These are phyloP conservation scores for Codiaeum variegatum DNA, from an alignment of 441 rosid genomes.

Conservation along the genomic window DNA sequence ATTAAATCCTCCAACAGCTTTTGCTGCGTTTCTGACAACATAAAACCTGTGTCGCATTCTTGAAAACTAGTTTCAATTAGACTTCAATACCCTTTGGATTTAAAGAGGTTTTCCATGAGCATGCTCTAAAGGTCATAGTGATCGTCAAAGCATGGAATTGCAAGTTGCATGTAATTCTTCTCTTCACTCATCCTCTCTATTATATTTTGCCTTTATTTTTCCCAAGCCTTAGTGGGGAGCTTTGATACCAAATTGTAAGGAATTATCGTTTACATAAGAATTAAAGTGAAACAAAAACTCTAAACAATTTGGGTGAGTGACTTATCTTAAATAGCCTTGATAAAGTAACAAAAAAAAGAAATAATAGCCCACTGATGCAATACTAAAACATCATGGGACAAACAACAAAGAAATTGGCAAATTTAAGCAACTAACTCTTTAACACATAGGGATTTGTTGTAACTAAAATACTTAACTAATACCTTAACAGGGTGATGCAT, in stretches of 20 bases:
- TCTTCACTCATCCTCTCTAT: background rate
- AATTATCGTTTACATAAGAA: background rate
- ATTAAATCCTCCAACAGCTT: background rate
- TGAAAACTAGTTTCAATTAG: background rate
- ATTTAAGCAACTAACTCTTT: background rate
- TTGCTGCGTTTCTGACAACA: background rate
- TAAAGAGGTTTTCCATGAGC: too few relatives aligned
- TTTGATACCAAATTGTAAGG: conserved; percentile 7
- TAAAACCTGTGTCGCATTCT: background rate
- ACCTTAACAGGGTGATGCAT: too few relatives aligned
- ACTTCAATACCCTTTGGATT: conserved; percentile 7
- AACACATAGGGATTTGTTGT: background rate
- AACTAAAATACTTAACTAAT: background rate
- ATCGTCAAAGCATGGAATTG: too few relatives aligned
- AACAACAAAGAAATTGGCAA: background rate
- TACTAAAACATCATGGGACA: background rate
- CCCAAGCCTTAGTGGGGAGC: background rate
- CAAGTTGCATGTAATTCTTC: too few relatives aligned
- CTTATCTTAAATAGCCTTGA: too few relatives aligned
- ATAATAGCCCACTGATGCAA: background rate
- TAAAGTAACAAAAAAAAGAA: background rate
- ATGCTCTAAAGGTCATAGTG: too few relatives aligned
- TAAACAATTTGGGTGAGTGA: background rate
- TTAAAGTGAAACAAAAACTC: background rate
- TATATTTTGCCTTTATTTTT: background rate